Conservation (phyloP, 352 stramenopile species). For the Thalassiosira exigua region DNA sequence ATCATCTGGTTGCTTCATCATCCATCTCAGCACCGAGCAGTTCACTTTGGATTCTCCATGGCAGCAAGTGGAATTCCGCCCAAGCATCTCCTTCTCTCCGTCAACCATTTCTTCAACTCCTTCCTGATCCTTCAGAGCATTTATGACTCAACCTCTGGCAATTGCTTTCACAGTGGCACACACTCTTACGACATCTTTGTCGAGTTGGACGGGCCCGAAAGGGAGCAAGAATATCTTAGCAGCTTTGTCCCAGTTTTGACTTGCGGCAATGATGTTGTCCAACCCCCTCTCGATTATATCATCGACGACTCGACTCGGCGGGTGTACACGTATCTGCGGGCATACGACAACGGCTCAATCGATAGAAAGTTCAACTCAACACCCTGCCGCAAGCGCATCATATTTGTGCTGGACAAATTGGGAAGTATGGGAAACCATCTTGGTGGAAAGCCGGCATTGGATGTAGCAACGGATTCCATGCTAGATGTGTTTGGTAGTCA, state of each 20-base stretch:
- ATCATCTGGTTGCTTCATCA: constrained; percentile 25
- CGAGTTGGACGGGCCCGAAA: constrained; percentile 39
- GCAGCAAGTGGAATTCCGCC: not conserved
- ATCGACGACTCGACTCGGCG: constrained; percentile 48
- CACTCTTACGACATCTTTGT: constrained; percentile 43
- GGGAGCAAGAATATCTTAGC: constrained; percentile 34
- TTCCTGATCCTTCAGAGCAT: constrained; percentile 44
- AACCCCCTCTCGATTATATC: constrained; percentile 50
- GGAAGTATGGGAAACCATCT: constrained; percentile 53
- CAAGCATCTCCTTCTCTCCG: constrained; percentile 25
- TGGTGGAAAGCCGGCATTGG: constrained; percentile 27
- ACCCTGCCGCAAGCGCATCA: constrained; percentile 42
- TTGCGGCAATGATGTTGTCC: constrained; percentile 22
- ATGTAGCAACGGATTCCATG: constrained; percentile 57
- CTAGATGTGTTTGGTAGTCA: constrained; percentile 58
- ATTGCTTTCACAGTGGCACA: constrained; percentile 37
- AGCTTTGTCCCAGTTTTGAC: constrained; percentile 50
- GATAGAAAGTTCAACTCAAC: constrained; percentile 57
- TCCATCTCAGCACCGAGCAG: constrained; percentile 20
- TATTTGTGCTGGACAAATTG: constrained; percentile 66
- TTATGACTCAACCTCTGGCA: constrained; percentile 37
- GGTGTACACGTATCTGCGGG: constrained; percentile 64
- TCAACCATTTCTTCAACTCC: constrained; percentile 57
- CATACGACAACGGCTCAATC: constrained; percentile 61
- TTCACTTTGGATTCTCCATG: constrained; percentile 45